phyloP scores from a whole-genome alignment of 1,284 basidiomycete species.

The Stygiomarasmius scandens region DNA sequence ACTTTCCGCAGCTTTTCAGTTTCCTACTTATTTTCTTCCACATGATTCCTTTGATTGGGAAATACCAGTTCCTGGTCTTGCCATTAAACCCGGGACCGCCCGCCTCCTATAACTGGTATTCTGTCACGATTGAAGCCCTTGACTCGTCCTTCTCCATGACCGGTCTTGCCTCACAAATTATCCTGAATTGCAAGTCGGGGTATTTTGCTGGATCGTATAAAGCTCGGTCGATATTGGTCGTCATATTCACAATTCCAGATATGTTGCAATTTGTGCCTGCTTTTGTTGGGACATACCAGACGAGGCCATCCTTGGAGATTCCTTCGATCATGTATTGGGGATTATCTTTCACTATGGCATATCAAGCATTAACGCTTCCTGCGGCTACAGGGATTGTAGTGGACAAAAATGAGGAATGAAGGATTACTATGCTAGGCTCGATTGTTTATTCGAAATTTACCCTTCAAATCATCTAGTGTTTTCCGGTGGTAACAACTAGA shows the following conservation, averaged over 20 bases:
- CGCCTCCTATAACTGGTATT: neutral
- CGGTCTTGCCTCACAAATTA: conserved; percentile 28
- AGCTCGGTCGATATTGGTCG: conserved; percentile 17
- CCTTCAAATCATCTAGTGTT: too few relatives aligned
- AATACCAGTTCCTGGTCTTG: too few relatives aligned
- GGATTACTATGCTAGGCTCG: too few relatives aligned
- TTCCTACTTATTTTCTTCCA: too few relatives aligned
- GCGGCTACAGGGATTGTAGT: conserved; percentile 14
- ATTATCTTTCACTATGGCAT: conserved; percentile 12
- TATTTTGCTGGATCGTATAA: conserved; percentile 33
- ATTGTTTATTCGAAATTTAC: too few relatives aligned
- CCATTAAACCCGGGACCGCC: too few relatives aligned
- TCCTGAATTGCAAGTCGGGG: conserved; percentile 27
- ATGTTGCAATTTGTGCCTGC: conserved; percentile 19
- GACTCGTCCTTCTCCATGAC: neutral
- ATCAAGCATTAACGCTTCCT: conserved; percentile 23
- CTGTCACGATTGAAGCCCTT: neutral
- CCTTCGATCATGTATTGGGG: conserved; percentile 13
- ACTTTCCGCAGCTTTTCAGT: too few relatives aligned
- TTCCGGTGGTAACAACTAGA: too few relatives aligned
- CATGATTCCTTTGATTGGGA: too few relatives aligned
- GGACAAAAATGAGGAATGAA: conserved; percentile 17
- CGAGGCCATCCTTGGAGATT: conserved; percentile 18
- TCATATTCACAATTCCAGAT: neutral
- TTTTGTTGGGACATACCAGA: conserved; percentile 22